Evolutionary conservation across 306 rosid genomes (phyloP), one percentile per base, ranked within the genome.

Genomic region (Heteromeles arbutifolia): DNA sequence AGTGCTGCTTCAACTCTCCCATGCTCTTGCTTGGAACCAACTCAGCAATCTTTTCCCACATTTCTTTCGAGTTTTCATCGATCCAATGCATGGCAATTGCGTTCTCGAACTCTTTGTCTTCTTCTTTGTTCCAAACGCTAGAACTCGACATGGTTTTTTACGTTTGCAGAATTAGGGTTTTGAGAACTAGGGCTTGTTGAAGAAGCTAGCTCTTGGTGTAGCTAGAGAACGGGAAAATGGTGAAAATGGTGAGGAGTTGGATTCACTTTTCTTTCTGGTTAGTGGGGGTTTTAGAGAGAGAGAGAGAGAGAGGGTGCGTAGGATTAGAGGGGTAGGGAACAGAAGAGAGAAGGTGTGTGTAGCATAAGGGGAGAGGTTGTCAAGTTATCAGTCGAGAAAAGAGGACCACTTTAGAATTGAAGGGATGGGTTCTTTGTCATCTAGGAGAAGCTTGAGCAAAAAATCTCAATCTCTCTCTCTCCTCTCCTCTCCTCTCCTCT

Each of bases 101-200:
- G 84, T 84, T 92, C 85, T 95, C 99, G 74, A 95, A 95, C 13
- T 92, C 87, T 68, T 89, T 92, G 25, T 95, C 99, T 89, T 95
- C 98, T 65, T 95, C 97, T 68, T 82, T 88, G 89, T 77, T 88
- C 99, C 99, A 95, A 81, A 73, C 65, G 45, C 78, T 80, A 77
- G 43, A 86, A 83, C 87, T 82, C 63, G 98, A 86, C 98, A 95
- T 92, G 86, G 81, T 84, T 44, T 69, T 82, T 78, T 6, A 13
- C 66, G 64, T 58, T 24, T 58, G 29, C 21, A 50, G 54, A 17
- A 50, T 5, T 15, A 50, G 54, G 54, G 54, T 48, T 48, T 48
- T 48, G 8, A 48, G 54, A 14, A 15, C 54, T 48, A 5, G 54
- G 54, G 3, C 2, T 5, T 50, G 21, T 6, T 4, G 54, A 50